Base-by-base conservation (phyloP, 2,329 filamentous ascomycete species). In the Hymenotorrendiella dingleyae region DNA sequence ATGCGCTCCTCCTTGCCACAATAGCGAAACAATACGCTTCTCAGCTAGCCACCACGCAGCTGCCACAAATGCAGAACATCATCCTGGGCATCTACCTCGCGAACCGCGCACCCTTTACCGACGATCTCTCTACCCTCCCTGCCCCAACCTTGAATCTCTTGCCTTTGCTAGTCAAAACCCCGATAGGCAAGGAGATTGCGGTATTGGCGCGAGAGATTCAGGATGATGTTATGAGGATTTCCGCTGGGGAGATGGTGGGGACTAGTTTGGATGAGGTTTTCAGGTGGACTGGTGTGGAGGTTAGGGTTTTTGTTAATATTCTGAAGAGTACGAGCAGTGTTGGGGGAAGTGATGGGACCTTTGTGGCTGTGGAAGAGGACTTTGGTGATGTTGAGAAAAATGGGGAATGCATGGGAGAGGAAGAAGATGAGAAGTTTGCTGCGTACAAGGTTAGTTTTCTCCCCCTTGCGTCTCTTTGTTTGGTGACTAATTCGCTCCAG, bases 301-400 rank as follows among this genome's bases (percentile, higher is more conserved):
- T 94, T 1, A 75, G 85, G 53, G 80, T 75, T 0, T 91, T 86
- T 64, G 79, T 95, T 54, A 96, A 96, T 60, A 93, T 94, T 51
- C 63, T 94, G 14, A 78, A 58, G 33, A 33, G 43, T 36, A 26
- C 43, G 3, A n/a, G 16, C 11, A 12, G 8, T 6, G 20, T 24
- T 33, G 8, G 10, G 7, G 3, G 14, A 17, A 39, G 33, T n/a
- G 23, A 45, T 12, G 20, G 14, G n/a, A 43, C 33, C 5, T 54
- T 49, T 43, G 33, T 26, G 14, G n/a, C 36, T 6, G 27, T 50
- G 3, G 46, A 32, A 3, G 41, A 40, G 14, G 48, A 41, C 24
- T 40, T 42, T 1, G 47, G 46, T 12, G 29, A 48, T 22, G 46
- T 48, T 12, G 38, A 48, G 8, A 40, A 36, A 23, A 27, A 35